Base-by-base conservation (phyloP, 148 eudicot species). In the Dianthus caryophyllus region DNA sequence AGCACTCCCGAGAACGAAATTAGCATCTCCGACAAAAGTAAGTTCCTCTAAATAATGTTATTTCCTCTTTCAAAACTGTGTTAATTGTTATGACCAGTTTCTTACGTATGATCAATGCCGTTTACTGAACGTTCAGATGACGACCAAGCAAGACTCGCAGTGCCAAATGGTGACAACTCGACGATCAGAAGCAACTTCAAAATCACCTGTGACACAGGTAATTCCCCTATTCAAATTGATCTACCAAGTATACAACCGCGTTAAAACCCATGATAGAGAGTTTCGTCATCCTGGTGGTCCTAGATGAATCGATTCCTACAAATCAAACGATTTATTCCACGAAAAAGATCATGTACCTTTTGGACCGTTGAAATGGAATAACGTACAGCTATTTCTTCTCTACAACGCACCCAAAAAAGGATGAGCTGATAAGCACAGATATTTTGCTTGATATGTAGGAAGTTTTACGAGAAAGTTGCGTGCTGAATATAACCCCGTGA, bases 21-120 rank as follows among this genome's bases (percentile, higher is more conserved):
- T 60, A 29, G 57, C 62, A 62, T 70, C 81, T 73, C 71, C 66
- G 59, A 73, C 64, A 36, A 75, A 57, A 78, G 86, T 82, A 64
- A 39, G 79, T 73, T 54, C 24, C 15, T 24, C 9, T 24, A 50
- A 56, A 26, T 72, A 27, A 36, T 51, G 12, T n/a, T 39, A 55
- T 24, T 53, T 48, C 59, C 24, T 6, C 13, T 9, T 13, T 16
- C 4, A 3, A 12, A 59, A 17, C 48, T 3, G 10, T 8, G n/a
- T 18, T 17, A 48, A 20, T 2, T 54, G 10, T 39, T 15, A 33
- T 26, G 44, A 49, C 17, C 38, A 27, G 30, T 2, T n/a, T 26
- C 5, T 15, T 33, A 26, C 33, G 36, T 16, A 43, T 7, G n/a
- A 66, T 24, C 16, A 62, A 9, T 22, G 5, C 24, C 9, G 20